Evolutionary conservation across 75 land plant genomes (phyloP).

Genomic region (Adiantum capillusveneris): DNA sequence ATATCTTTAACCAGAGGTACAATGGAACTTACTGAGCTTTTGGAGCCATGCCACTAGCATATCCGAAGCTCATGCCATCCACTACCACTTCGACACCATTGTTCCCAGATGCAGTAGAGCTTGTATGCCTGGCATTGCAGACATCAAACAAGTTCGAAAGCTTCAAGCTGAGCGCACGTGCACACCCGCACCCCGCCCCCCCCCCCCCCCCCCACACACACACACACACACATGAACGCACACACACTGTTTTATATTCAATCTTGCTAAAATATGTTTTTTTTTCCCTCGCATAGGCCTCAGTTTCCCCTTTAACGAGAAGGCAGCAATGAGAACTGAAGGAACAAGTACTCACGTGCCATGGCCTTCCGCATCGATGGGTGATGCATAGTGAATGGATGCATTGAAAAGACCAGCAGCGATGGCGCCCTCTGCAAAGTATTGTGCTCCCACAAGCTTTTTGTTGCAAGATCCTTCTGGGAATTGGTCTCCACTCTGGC

Average conservation of each 20-base stretch:
- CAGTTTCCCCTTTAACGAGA: background rate
- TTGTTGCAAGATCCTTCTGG: constrained; percentile 21
- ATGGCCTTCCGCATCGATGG: constrained; percentile 24
- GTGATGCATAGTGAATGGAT: constrained; percentile 16
- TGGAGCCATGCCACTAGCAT: constrained; percentile 30
- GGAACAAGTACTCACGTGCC: constrained; percentile 12
- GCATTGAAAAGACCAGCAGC: constrained; percentile 14
- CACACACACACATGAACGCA: too few relatives aligned
- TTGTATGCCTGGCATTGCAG: constrained; percentile 26
- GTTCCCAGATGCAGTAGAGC: constrained; percentile 22
- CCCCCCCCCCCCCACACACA: too few relatives aligned
- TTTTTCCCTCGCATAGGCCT: background rate
- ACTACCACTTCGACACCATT: constrained; percentile 13
- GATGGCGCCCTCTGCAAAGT: constrained; percentile 12
- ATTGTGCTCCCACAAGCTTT: constrained; percentile 19
- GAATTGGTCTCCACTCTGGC: constrained; percentile 13
- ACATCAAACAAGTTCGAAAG: too few relatives aligned
- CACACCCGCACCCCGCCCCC: background rate
- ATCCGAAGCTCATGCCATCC: constrained; percentile 15
- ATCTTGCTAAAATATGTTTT: background rate
- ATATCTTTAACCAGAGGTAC: background rate
- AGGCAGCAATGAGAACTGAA: background rate
- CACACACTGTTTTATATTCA: too few relatives aligned
- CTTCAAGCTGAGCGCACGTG: background rate
- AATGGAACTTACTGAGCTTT: constrained; percentile 17